phyloP scores from a whole-genome alignment of 2,329 filamentous ascomycete species.

The Aspergillus uvarum region DNA sequence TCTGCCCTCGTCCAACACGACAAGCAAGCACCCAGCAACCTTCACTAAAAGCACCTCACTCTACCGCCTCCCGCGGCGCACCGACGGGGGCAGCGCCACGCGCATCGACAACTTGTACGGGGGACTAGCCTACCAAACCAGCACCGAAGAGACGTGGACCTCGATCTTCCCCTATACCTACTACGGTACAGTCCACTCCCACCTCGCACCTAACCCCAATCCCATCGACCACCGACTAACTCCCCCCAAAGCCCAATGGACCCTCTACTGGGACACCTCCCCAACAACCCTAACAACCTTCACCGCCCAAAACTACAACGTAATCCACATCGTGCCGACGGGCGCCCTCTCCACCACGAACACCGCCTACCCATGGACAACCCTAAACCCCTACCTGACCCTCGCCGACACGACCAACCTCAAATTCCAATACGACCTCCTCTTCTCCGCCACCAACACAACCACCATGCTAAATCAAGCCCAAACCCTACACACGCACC shows the following conservation, averaged over 20 bases:
- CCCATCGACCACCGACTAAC: no score
- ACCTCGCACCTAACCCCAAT: background rate
- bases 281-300: background rate
- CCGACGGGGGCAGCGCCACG: slow-evolving; percentile 4
- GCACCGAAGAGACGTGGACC: background rate
- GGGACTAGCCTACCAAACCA: background rate
- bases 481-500: background rate
- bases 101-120: slow-evolving; percentile 1
- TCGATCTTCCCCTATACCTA: slow-evolving; percentile 6
- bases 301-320: background rate
- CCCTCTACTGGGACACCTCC: slow-evolving; percentile 4
- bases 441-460: background rate
- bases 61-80: slow-evolving; percentile 1
- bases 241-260: background rate
- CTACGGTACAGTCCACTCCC: background rate
- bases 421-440: slow-evolving; percentile 1
- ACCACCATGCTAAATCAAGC: background rate
- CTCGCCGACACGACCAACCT: background rate
- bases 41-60: background rate
- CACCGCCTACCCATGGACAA: background rate
- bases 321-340: slow-evolving; percentile 4
- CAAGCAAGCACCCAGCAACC: background rate
- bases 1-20: background rate
- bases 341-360: background rate
- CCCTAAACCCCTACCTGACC: background rate